Percentiles rank a stretch among this genome's conserved stretches.
These are phyloP conservation scores for Pythium aristosporum DNA, from an alignment of 352 stramenopile genomes.

Conservation along the genomic window DNA sequence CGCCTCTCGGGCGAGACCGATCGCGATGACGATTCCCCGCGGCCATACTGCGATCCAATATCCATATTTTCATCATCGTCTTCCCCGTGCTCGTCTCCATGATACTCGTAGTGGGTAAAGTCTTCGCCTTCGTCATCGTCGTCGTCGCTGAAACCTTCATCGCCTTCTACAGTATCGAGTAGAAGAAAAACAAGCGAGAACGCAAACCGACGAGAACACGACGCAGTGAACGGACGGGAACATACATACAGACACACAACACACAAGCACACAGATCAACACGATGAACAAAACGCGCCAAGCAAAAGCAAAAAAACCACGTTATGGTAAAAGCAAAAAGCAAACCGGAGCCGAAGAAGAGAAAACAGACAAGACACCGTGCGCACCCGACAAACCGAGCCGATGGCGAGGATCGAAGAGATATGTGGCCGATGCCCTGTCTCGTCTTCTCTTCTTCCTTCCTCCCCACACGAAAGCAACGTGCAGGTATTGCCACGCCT, in stretches of 20 bases:
- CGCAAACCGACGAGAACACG: background rate
- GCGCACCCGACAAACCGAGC: slow-evolving; percentile 7
- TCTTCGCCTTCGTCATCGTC: slow-evolving; percentile 20
- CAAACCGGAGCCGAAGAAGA: slow-evolving; percentile 2
- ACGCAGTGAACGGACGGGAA: background rate
- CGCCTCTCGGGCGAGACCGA: slow-evolving; percentile 13
- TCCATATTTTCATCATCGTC: background rate
- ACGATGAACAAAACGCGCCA: slow-evolving; percentile 9
- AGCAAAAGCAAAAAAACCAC: slow-evolving; percentile 18
- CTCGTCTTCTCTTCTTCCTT: background rate
- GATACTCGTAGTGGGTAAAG: slow-evolving; percentile 19
- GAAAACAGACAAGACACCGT: slow-evolving; percentile 1
- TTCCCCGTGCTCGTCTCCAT: background rate
- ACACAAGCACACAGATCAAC: slow-evolving; percentile 25
- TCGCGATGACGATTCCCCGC: slow-evolving; percentile 1
- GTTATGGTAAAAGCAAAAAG: slow-evolving; percentile 17
- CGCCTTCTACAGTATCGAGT: background rate
- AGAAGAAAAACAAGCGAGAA: background rate
- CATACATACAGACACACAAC: slow-evolving; percentile 18
- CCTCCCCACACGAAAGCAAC: background rate
- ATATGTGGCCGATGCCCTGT: too few species aligned
- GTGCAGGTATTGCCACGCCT: slow-evolving; percentile 12
- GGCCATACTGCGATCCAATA: background rate
- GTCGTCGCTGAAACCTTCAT: background rate
- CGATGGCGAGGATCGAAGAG: background rate